Evolutionary conservation across 805 yeast species (phyloP).

Genomic region (Pichia californica): DNA sequence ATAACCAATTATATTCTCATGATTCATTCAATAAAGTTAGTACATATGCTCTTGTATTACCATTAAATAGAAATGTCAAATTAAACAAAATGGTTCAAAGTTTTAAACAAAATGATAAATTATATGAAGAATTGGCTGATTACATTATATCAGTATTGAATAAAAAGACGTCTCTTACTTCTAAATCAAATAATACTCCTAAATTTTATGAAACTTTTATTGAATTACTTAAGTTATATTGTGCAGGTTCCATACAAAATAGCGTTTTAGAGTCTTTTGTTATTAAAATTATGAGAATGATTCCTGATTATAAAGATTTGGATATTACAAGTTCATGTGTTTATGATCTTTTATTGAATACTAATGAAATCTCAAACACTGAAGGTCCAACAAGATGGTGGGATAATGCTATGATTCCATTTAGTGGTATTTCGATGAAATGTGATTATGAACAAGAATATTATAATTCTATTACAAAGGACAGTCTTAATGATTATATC

Average conservation of each 20-base stretch:
- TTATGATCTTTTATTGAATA: conserved; percentile 39
- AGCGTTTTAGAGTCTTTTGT: conserved; percentile 44
- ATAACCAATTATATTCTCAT: conserved; percentile 33
- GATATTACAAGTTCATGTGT: conserved; percentile 51
- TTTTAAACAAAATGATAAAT: conserved; percentile 22
- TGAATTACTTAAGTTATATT: conserved; percentile 45
- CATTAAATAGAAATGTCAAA: conserved; percentile 32
- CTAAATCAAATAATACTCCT: conserved; percentile 18
- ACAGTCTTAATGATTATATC: conserved; percentile 15
- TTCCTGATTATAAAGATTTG: conserved; percentile 26
- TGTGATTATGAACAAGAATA: conserved; percentile 39
- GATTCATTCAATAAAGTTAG: conserved; percentile 25
- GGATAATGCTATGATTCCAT: conserved; percentile 39
- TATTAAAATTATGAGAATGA: conserved; percentile 31
- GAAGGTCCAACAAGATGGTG: conserved; percentile 52
- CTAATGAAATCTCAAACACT: conserved; percentile 23
- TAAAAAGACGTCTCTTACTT: too few relatives aligned
- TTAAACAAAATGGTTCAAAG: conserved; percentile 27
- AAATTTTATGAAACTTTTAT: conserved; percentile 33
- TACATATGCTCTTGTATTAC: conserved; percentile 37
- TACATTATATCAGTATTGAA: conserved; percentile 11
- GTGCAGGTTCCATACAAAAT: conserved; percentile 46
- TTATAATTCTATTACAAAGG: conserved; percentile 27
- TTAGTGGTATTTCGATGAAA: conserved; percentile 34
- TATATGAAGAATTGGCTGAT: conserved; percentile 22